Percentiles rank a stretch among this genome's conserved stretches.
Evolutionary conservation across 345 rosid species (phyloP).

Genomic region (Reutealis trisperma): DNA sequence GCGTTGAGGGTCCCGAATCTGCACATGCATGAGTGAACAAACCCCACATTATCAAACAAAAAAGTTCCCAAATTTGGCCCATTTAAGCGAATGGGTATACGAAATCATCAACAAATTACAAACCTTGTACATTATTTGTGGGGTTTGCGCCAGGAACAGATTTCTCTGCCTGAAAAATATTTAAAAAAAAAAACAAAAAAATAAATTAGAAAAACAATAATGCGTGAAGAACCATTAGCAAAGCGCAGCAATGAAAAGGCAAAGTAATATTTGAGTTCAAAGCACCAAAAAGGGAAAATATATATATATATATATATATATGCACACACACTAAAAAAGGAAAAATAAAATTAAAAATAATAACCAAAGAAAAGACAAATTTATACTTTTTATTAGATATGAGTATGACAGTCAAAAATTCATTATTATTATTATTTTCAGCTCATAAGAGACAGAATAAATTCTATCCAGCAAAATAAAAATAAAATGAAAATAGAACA

Average conservation of each 20-base stretch:
- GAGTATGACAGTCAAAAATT: constrained; percentile 23
- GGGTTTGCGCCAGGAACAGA: constrained; percentile 38
- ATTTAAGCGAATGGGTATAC: constrained; percentile 19
- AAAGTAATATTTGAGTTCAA: constrained; percentile 21
- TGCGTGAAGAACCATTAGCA: too few relatives aligned
- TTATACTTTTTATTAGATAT: constrained; percentile 30
- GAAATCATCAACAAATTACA: constrained; percentile 17
- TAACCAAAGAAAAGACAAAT: constrained; percentile 47
- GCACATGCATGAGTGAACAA: neutral
- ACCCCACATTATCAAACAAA: neutral
- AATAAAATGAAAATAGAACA: constrained; percentile 6
- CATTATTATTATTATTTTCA: constrained; percentile 18
- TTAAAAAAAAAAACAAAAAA: neutral
- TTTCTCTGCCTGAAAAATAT: constrained; percentile 42
- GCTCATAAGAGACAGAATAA: constrained; percentile 15
- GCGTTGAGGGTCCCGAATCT: constrained; percentile 24
- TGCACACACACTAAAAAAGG: constrained; percentile 1
- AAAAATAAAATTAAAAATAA: constrained; percentile 11
- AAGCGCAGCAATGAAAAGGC: too few relatives aligned
- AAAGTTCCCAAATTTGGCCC: constrained; percentile 6
- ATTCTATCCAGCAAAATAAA: constrained; percentile 3
- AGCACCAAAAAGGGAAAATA: constrained; percentile 30
- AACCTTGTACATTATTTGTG: constrained; percentile 46
- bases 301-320: too few relatives aligned
- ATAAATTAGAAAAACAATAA: constrained; percentile 10